Conservation (phyloP, 306 rosid genomes). For the Vigna reflexopilosa region DNA sequence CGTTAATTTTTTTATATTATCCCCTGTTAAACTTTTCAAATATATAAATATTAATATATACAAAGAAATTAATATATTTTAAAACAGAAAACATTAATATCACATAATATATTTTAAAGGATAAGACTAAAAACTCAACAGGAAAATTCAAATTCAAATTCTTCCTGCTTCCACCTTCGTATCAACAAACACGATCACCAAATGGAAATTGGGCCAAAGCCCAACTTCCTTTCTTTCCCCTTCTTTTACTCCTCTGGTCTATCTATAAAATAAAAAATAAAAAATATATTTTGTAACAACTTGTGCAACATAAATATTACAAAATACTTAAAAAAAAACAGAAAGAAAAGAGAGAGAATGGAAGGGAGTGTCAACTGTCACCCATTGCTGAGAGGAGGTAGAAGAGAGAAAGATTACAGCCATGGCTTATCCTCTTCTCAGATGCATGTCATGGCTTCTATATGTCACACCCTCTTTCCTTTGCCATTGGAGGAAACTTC, state of each 20-base stretch:
- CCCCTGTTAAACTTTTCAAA: no score
- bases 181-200: not conserved
- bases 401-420: slow-evolving; percentile 49
- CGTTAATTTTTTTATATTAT: no score
- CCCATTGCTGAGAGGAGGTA: slow-evolving; percentile 60
- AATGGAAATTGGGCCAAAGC: not conserved
- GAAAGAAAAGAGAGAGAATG: slow-evolving; percentile 13
- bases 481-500: slow-evolving; percentile 48
- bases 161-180: not conserved
- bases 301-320: not conserved
- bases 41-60: no score
- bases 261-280: not conserved
- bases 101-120: no score
- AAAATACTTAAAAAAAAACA: not conserved
- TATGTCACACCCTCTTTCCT: slow-evolving; percentile 81
- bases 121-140: no score
- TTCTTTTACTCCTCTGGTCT: not conserved
- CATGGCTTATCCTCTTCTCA: slow-evolving; percentile 75
- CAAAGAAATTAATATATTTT: no score
- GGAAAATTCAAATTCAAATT: no score
- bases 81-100: no score
- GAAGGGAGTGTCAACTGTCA: slow-evolving; percentile 47
- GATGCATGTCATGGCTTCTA: slow-evolving; percentile 65
- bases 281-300: slow-evolving; percentile 11
- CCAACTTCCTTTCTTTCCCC: not conserved